Base-by-base conservation (phyloP, 805 yeast species). In the Kazachstania bromeliacearum region DNA sequence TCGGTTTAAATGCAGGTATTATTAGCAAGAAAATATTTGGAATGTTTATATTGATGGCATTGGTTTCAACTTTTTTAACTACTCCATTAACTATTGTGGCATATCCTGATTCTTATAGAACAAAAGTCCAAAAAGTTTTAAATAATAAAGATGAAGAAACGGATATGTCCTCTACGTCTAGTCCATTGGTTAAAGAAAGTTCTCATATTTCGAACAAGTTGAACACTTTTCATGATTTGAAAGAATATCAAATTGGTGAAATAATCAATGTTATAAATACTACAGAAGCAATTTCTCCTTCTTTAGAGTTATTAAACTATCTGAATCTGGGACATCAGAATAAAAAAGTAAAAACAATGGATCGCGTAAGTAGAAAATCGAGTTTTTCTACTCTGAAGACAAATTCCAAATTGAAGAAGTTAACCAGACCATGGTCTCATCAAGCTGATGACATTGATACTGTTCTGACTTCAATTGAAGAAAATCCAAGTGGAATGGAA, bases 21-120 rank as follows among this genome's bases (percentile, higher is more conserved):
- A 74, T 83, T 34, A 64, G 75, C 4, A 67, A 68, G 38, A 75
- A 72, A 42, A 76, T 77, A 1, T 83, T 74, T 54, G 78, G 88
- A 13, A 83, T 83, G 88, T 81, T 83, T 51, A 73, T 83, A 38
- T 74, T 83, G 26, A 83, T 83, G 94, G 87, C 94, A 0, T 64
- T 83, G 40, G 71, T 80, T 5, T 71, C 85, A 1, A 83, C 94
- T 0, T 80, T 83, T 47, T 57, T 74, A n/a, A 83, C 94, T 1
- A 80, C 92, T 2, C 94, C 94, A 2, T 59, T 83, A 51, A 73
- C 92, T 0, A 53, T 73, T 26, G 55, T 65, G 54, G 58, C 67
- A 2, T 83, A 82, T 50, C 88, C 94, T 1, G 67, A 68, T 7
- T 55, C 66, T 7, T 77, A 77, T 53, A 67, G 85, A 47, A 72